Percentiles rank a stretch among this genome's conserved stretches.
Conservation (phyloP, 371 early-diverging fungal genomes). For the Modicella reniformis region DNA sequence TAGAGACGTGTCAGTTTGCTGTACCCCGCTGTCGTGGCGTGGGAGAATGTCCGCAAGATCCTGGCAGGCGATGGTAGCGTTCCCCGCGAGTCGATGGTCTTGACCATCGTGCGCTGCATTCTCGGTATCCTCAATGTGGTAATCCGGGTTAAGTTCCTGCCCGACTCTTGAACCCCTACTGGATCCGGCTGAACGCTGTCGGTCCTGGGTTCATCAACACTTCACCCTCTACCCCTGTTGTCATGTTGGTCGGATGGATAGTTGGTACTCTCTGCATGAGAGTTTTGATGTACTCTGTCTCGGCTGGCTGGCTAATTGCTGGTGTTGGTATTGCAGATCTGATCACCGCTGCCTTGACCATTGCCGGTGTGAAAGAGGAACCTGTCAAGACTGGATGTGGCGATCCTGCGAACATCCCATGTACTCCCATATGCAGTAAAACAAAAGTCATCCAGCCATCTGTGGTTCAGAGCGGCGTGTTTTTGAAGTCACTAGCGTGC, state of each 20-base stretch:
- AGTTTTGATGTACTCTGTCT: conserved; percentile 65
- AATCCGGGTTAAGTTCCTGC: conserved; percentile 62
- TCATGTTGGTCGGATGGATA: conserved; percentile 70
- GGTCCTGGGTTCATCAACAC: conserved; percentile 78
- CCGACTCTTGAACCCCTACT: conserved; percentile 62
- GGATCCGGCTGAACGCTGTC: conserved; percentile 73
- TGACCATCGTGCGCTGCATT: conserved; percentile 45
- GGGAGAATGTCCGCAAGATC: conserved; percentile 67
- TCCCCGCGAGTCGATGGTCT: conserved; percentile 31
- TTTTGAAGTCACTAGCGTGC: too few species aligned
- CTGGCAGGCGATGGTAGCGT: conserved; percentile 60
- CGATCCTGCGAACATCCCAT: not conserved
- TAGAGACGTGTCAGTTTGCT: conserved; percentile 59
- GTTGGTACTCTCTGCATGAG: conserved; percentile 65
- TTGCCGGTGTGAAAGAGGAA: conserved; percentile 42
- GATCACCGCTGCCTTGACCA: conserved; percentile 66
- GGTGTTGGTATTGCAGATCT: conserved; percentile 80
- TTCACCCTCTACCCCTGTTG: conserved; percentile 60
- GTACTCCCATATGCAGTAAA: too few species aligned
- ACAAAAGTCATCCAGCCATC: too few species aligned
- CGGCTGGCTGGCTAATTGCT: conserved; percentile 77
- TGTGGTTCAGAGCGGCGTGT: too few species aligned
- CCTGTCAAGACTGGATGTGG: conserved; percentile 22
- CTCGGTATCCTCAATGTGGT: conserved; percentile 62
- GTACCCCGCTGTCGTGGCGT: conserved; percentile 70